Conservation (phyloP, 306 rosid genomes). For the Cajanus cajan region DNA sequence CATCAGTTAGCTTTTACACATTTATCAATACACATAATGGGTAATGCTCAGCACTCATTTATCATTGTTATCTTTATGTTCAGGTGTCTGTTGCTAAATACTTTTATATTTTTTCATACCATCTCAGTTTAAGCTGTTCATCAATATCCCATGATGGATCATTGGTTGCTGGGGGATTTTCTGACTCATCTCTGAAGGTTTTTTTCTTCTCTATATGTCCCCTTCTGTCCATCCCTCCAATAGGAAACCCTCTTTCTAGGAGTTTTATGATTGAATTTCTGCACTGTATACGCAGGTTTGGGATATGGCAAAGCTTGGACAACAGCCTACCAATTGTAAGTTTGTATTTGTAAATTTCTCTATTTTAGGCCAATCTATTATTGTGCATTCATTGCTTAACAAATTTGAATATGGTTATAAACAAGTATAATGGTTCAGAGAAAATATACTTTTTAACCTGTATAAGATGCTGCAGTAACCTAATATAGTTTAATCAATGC, state of each 20-base stretch:
- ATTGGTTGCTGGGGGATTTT: slow-evolving; percentile 95
- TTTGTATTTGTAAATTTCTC: slow-evolving; percentile 27
- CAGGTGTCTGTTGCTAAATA: slow-evolving; percentile 24
- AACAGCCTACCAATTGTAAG: slow-evolving; percentile 66
- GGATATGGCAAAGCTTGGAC: slow-evolving; percentile 99
- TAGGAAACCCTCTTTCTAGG: slow-evolving; percentile 1
- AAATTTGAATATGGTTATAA: background rate
- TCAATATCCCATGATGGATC: slow-evolving; percentile 94
- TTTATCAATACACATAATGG: slow-evolving; percentile 82
- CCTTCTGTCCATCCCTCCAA: background rate
- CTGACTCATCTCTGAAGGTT: slow-evolving; percentile 92
- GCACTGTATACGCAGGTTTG: slow-evolving; percentile 60
- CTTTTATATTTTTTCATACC: slow-evolving; percentile 31
- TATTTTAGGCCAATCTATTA: background rate
- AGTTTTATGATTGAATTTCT: slow-evolving; percentile 24
- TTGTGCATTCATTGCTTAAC: slow-evolving; percentile 5
- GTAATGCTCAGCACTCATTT: slow-evolving; percentile 43
- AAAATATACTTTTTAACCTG: background rate
- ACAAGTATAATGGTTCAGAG: background rate
- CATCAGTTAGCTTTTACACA: slow-evolving; percentile 94
- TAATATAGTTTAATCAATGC: background rate
- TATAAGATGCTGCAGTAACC: background rate
- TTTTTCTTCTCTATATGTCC: background rate
- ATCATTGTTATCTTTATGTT: slow-evolving; percentile 18
- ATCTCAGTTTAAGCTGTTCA: slow-evolving; percentile 81